Evolutionary conservation across 2,329 filamentous ascomycete genomes (phyloP).

Genomic region (Raffaelea albimanens): DNA sequence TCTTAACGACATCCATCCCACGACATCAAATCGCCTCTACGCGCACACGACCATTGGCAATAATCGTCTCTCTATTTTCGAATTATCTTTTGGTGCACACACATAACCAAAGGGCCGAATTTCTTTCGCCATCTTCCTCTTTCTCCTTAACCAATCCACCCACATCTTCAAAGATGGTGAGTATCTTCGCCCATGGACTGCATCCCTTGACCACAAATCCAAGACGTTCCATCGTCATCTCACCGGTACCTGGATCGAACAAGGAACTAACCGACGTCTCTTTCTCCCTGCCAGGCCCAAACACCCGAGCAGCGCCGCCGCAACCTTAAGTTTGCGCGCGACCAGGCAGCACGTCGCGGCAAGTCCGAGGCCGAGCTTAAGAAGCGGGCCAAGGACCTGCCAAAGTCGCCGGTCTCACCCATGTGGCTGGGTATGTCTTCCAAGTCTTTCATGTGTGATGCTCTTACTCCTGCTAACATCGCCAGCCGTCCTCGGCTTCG

Average conservation of each 20-base stretch:
- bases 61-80: too few relatives aligned
- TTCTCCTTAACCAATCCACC: too few relatives aligned
- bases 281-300: conserved; percentile 50
- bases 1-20: too few relatives aligned
- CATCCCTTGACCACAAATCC: too few relatives aligned
- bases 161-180: not conserved
- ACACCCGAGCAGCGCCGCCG: conserved; percentile 74
- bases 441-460: not conserved
- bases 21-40: too few relatives aligned
- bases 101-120: too few relatives aligned
- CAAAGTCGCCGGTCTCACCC: conserved; percentile 55
- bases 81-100: too few relatives aligned
- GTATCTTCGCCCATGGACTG: too few relatives aligned
- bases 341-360: conserved; percentile 64
- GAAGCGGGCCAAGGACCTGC: conserved; percentile 45
- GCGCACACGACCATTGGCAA: too few relatives aligned
- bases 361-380: conserved; percentile 59
- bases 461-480: not conserved
- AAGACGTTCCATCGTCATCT: not conserved
- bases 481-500: conserved; percentile 46
- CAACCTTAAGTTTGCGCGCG: conserved; percentile 69
- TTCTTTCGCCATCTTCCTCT: too few relatives aligned
- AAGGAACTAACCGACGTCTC: not conserved
- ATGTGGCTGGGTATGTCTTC: conserved; percentile 48
- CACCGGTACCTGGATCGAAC: too few relatives aligned